Evolutionary conservation across 257 asterid species (phyloP).

Genomic region (Apocynum venetum): DNA sequence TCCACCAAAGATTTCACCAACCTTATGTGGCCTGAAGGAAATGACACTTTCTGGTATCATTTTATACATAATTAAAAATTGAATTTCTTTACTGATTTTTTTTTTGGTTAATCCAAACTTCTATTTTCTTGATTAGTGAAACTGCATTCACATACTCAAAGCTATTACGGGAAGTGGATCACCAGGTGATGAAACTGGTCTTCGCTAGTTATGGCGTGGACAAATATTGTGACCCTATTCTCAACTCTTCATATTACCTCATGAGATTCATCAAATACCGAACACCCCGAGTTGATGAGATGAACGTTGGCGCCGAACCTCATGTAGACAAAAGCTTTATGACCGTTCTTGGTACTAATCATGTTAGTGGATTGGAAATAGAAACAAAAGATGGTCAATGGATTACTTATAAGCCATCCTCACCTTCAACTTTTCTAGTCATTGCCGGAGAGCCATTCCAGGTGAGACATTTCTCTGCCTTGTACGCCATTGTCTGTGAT

Average conservation of each 20-base stretch:
- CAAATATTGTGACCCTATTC: slow-evolving; percentile 39
- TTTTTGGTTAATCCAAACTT: too few species aligned
- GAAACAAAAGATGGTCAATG: slow-evolving; percentile 54
- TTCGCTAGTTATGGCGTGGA: slow-evolving; percentile 61
- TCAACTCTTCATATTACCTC: slow-evolving; percentile 37
- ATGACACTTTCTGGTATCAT: slow-evolving; percentile 43
- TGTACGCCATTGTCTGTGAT: too few species aligned
- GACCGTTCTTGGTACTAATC: slow-evolving; percentile 60
- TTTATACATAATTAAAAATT: too few species aligned
- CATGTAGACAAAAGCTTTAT: slow-evolving; percentile 28
- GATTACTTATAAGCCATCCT: slow-evolving; percentile 44
- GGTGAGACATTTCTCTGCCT: slow-evolving; percentile 22
- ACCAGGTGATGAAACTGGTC: slow-evolving; percentile 46
- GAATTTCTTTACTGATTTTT: too few species aligned
- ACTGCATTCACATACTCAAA: slow-evolving; percentile 45
- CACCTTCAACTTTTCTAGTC: slow-evolving; percentile 51
- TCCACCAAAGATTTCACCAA: slow-evolving; percentile 52
- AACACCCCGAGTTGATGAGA: too few species aligned
- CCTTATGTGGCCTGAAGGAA: slow-evolving; percentile 70
- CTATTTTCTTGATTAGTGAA: slow-evolving; percentile 22
- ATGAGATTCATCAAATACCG: slow-evolving; percentile 58
- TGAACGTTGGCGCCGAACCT: too few species aligned
- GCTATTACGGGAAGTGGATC: slow-evolving; percentile 49
- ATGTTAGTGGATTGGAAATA: slow-evolving; percentile 56
- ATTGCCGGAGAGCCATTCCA: slow-evolving; percentile 73